Evolutionary conservation across 192 early-diverging fungal species (phyloP).

Genomic region (Oehlia diaphana): DNA sequence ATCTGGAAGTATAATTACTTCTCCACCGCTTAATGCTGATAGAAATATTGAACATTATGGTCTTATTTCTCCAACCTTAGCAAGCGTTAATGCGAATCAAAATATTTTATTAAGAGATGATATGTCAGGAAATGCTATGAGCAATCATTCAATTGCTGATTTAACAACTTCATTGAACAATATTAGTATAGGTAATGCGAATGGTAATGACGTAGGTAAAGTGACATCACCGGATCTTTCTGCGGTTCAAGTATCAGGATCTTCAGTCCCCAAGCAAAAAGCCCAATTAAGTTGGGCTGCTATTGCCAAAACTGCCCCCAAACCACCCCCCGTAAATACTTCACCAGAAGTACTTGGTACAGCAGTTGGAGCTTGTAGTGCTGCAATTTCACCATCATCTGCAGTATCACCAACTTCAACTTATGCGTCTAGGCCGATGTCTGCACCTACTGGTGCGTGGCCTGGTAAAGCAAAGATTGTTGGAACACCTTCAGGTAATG

Average conservation of each 20-base stretch:
- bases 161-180: constrained; percentile 25
- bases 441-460: constrained; percentile 24
- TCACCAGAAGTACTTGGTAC: constrained; percentile 26
- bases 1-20: constrained; percentile 6
- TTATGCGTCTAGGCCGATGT: constrained; percentile 16
- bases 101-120: constrained; percentile 26
- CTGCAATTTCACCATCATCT: constrained; percentile 26
- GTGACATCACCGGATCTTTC: constrained; percentile 14
- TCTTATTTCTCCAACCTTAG: constrained; percentile 22
- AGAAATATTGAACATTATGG: constrained; percentile 25
- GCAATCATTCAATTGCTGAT: constrained; percentile 21
- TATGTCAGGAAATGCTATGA: not conserved
- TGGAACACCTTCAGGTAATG: constrained; percentile 25
- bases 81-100: constrained; percentile 16
- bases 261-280: constrained; percentile 9
- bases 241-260: constrained; percentile 16
- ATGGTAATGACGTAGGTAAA: constrained; percentile 20
- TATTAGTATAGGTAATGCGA: constrained; percentile 10
- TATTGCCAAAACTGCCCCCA: constrained; percentile 27
- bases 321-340: constrained; percentile 28
- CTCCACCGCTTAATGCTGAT: constrained; percentile 24
- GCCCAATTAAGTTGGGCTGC: constrained; percentile 21
- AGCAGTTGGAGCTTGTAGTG: constrained; percentile 22
- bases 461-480: constrained; percentile 17
- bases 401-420: constrained; percentile 22